These are phyloP conservation scores for Septoria petroselini DNA, from an alignment of 2,329 filamentous ascomycete species.

Conservation along the genomic window DNA sequence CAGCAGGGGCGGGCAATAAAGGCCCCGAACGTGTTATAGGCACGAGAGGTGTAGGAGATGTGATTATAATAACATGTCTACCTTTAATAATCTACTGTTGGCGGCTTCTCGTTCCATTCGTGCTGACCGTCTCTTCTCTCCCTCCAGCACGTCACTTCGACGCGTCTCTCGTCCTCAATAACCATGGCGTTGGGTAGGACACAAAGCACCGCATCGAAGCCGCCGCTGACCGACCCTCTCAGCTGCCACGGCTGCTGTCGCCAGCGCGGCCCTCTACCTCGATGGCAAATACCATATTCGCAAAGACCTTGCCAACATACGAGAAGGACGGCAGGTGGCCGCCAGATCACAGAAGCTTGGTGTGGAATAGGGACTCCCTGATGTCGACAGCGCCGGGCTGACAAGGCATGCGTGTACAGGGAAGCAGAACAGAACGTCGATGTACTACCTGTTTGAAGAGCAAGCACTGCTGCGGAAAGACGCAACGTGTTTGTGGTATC, in stretches of 20 bases:
- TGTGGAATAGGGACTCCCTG: neutral
- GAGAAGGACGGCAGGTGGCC: slow-evolving; percentile 14
- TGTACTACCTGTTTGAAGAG: slow-evolving; percentile 62
- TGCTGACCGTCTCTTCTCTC: too few species aligned
- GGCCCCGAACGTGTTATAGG: too few species aligned
- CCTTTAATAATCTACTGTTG: too few species aligned
- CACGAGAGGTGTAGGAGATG: too few species aligned
- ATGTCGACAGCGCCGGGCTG: neutral
- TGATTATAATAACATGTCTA: too few species aligned
- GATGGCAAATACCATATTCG: slow-evolving; percentile 67
- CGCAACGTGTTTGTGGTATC: slow-evolving; percentile 65
- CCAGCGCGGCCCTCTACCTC: slow-evolving; percentile 66
- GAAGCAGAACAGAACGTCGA: slow-evolving; percentile 53
- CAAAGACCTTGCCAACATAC: slow-evolving; percentile 58
- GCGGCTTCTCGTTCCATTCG: too few species aligned
- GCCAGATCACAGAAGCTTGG: slow-evolving; percentile 13
- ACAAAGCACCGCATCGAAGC: neutral
- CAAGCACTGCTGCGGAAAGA: slow-evolving; percentile 41
- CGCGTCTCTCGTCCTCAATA: neutral
- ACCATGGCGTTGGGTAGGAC: slow-evolving; percentile 13
- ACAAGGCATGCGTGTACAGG: slow-evolving; percentile 38
- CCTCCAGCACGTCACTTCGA: too few species aligned
- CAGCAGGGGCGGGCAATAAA: too few species aligned
- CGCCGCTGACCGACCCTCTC: neutral
- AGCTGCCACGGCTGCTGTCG: slow-evolving; percentile 25